Conservation (phyloP, 345 rosid species). For the Hibiscus mutabilis region DNA sequence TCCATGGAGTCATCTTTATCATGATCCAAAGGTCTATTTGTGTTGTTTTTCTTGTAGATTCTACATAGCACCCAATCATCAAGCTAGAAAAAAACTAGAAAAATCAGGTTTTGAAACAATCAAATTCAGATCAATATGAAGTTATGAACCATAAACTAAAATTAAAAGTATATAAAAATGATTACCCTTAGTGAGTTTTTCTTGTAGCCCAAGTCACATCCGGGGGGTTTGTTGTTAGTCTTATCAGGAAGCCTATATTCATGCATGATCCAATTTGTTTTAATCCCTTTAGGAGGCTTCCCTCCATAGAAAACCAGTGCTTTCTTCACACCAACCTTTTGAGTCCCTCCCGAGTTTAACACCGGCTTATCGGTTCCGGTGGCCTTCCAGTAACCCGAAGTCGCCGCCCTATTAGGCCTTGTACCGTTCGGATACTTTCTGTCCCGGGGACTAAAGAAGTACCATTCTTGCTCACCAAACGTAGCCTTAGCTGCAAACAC, state of each 20-base stretch:
- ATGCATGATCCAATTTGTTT: slow-evolving; percentile 98
- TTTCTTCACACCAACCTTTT: slow-evolving; percentile 86
- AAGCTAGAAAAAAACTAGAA: slow-evolving; percentile 42
- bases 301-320: slow-evolving; percentile 91
- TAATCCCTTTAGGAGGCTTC: slow-evolving; percentile 93
- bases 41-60: slow-evolving; percentile 71
- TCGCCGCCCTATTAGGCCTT: slow-evolving; percentile 91
- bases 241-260: slow-evolving; percentile 71
- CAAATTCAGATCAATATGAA: no score
- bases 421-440: slow-evolving; percentile 96
- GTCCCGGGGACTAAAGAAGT: slow-evolving; percentile 91
- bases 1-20: slow-evolving; percentile 54
- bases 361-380: slow-evolving; percentile 98
- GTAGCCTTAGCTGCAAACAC: slow-evolving; percentile 56
- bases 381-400: slow-evolving; percentile 99
- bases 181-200: slow-evolving; percentile 57
- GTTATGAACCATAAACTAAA: no score
- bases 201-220: slow-evolving; percentile 60
- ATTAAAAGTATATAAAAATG: not conserved
- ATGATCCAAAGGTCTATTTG: slow-evolving; percentile 41
- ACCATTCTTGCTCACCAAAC: slow-evolving; percentile 97
- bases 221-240: slow-evolving; percentile 49
- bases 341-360: slow-evolving; percentile 46
- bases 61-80: slow-evolving; percentile 98
- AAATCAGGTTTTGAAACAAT: not conserved